Evolutionary conservation across 257 asterid genomes (phyloP), one percentile per base, ranked within the genome.

Genomic region (Nicotiana benthamiana): DNA sequence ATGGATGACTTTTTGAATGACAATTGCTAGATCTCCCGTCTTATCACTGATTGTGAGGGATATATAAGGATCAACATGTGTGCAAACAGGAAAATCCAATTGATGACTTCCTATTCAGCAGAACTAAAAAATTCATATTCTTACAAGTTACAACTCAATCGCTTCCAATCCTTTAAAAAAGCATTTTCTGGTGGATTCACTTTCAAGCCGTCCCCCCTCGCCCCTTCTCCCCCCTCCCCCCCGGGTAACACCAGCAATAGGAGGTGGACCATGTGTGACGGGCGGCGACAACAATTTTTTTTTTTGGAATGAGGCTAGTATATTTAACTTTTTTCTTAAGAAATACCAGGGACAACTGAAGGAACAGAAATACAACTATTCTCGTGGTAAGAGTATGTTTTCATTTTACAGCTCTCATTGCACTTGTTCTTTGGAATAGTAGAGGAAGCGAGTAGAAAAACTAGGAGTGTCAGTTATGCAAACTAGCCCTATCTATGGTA

Each of bases 11-110:
- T 36, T 22, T 8, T 12, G 22, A 76, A 26, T 7, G 6, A 11
- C 30, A 28, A 54, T 65, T 82, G 88, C 86, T 80, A 80, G 86
- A 82, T 54, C 83, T 59, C 86, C 85, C 65, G 77, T 87, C 74
- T 60, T 82, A 79, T 86, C 89, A 59, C 81, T 91, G 79, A 90
- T 89, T 75, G 89, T 54, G 66, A 80, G 75, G 85, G 92, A 85
- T 82, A 72, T 28, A 83, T 80, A 81, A 86, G 83, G 82, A 83
- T 60, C 84, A 66, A 79, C 86, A 84, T 86, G 83, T 75, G 83
- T 70, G 70, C 83, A 85, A 79, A 52, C 24, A 61, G 64, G 48
- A 61, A 79, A 64, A 87, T 82, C 64, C 36, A 64, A 80, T 84
- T 81, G 88, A 85, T 75, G 52, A 86, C 46, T 77, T 30, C 61